A percentile compares a stretch with the other conserved stretches of the same genome.
These are phyloP conservation scores for Colletotrichum camelliae DNA, from an alignment of 2,329 filamentous ascomycete species.

Conservation along the genomic window DNA sequence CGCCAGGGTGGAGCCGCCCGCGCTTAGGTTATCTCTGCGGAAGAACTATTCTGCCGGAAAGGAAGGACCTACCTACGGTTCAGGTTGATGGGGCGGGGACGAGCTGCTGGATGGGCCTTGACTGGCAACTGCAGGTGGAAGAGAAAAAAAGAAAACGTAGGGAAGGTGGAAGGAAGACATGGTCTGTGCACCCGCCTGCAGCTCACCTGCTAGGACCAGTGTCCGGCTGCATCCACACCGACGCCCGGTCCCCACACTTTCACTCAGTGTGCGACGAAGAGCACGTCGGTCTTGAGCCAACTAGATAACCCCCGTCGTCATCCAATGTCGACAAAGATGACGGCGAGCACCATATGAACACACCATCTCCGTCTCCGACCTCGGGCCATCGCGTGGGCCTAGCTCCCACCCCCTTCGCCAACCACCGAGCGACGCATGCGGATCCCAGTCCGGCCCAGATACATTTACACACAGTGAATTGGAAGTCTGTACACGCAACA, in stretches of 20 bases:
- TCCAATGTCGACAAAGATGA: conserved; percentile 5
- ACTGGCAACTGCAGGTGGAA: neutral
- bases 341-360: conserved; percentile 12
- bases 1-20: neutral
- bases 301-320: conserved; percentile 13
- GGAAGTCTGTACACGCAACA: neutral
- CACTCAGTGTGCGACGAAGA: conserved; percentile 16
- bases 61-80: neutral
- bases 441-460: neutral
- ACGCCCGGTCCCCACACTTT: conserved; percentile 11
- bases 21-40: neutral
- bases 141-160: neutral
- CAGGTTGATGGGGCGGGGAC: neutral
- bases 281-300: conserved; percentile 9
- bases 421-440: neutral
- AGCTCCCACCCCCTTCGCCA: neutral
- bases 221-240: neutral
- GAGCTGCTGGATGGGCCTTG: neutral
- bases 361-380: conserved; percentile 2
- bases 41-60: conserved; percentile 1
- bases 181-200: neutral
- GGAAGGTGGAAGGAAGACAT: neutral
- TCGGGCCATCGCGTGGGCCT: neutral
- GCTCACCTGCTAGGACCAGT: neutral
- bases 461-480: neutral